Percentiles rank a stretch among this genome's conserved stretches.
These are phyloP conservation scores for Amanita subjunquillea DNA, from an alignment of 768 basidiomycete genomes.

Conservation along the genomic window DNA sequence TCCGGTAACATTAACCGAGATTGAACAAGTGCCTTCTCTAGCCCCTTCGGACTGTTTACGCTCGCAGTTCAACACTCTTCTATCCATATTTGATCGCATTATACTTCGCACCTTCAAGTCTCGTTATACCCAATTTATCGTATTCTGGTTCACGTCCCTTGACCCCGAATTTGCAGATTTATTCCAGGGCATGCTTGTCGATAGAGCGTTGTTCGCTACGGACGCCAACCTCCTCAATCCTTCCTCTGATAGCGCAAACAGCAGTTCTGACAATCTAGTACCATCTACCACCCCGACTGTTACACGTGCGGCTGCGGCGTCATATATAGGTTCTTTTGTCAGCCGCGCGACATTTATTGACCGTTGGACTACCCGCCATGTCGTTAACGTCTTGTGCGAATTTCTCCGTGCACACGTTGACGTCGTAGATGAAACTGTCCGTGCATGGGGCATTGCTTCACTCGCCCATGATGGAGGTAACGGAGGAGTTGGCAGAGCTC, in stretches of 20 bases:
- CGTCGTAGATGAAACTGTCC: conserved; percentile 42
- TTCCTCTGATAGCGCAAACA: neutral
- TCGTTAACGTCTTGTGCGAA: conserved; percentile 77
- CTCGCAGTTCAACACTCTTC: conserved; percentile 74
- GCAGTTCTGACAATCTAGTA: conserved; percentile 16
- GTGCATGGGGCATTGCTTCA: conserved; percentile 21
- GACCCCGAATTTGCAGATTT: conserved; percentile 83
- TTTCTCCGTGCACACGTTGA: conserved; percentile 75
- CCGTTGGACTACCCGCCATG: conserved; percentile 57
- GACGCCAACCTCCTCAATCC: conserved; percentile 11
- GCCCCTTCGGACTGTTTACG: conserved; percentile 20
- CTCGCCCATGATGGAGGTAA: conserved; percentile 11
- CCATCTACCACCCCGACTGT: conserved; percentile 43
- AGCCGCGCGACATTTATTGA: conserved; percentile 84
- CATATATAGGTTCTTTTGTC: conserved; percentile 89
- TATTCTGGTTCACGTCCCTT: conserved; percentile 93
- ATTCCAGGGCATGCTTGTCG: conserved; percentile 92
- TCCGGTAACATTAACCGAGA: conserved; percentile 13
- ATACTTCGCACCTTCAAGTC: conserved; percentile 96
- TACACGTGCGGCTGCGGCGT: conserved; percentile 85
- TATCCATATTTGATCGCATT: conserved; percentile 88
- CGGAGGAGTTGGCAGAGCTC: conserved; percentile 18
- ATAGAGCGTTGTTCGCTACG: conserved; percentile 61
- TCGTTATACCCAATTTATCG: conserved; percentile 91
- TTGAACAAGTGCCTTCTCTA: neutral